These are phyloP conservation scores for Trametes maxima DNA, from an alignment of 768 basidiomycete genomes.

Conservation along the genomic window DNA sequence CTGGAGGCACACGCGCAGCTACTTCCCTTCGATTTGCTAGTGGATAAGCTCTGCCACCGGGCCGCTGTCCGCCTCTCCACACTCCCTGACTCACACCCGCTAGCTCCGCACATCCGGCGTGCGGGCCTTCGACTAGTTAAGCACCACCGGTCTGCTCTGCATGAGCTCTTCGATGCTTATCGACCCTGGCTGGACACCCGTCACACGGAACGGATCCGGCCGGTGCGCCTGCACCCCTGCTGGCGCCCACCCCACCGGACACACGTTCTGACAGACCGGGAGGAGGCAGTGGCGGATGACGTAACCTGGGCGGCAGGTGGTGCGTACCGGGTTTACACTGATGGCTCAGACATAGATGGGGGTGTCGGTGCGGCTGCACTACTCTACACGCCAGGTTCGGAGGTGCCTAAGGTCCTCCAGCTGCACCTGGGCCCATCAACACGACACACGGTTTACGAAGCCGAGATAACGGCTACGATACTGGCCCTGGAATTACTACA, in stretches of 20 bases:
- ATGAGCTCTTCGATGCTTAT: slow-evolving; percentile 23
- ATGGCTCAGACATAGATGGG: slow-evolving; percentile 33
- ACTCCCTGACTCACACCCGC: slow-evolving; percentile 26
- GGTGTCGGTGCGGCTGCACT: slow-evolving; percentile 36
- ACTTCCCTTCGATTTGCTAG: slow-evolving; percentile 22
- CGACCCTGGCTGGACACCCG: slow-evolving; percentile 12
- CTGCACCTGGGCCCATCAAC: slow-evolving; percentile 26
- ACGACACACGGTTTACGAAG: slow-evolving; percentile 36
- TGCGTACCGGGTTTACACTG: slow-evolving; percentile 29
- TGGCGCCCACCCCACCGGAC: slow-evolving; percentile 8
- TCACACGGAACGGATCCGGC: slow-evolving; percentile 22
- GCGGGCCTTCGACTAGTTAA: slow-evolving; percentile 14
- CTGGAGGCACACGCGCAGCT: slow-evolving; percentile 27
- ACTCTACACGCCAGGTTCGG: slow-evolving; percentile 14
- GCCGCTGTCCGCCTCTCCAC: slow-evolving; percentile 24
- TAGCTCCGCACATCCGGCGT: slow-evolving; percentile 8
- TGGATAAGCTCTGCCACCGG: slow-evolving; percentile 21
- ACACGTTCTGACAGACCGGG: not conserved
- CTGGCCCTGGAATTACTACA: slow-evolving; percentile 31
- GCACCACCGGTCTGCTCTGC: no score
- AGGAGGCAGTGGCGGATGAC: slow-evolving; percentile 14
- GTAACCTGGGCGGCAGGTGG: not conserved
- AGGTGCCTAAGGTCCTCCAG: slow-evolving; percentile 2
- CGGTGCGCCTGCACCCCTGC: slow-evolving; percentile 11
- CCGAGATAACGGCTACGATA: slow-evolving; percentile 33